Percentiles rank a stretch among this genome's conserved stretches.
phyloP scores from a whole-genome alignment of 805 yeast species.

The Pichia nanzhaoensis region DNA sequence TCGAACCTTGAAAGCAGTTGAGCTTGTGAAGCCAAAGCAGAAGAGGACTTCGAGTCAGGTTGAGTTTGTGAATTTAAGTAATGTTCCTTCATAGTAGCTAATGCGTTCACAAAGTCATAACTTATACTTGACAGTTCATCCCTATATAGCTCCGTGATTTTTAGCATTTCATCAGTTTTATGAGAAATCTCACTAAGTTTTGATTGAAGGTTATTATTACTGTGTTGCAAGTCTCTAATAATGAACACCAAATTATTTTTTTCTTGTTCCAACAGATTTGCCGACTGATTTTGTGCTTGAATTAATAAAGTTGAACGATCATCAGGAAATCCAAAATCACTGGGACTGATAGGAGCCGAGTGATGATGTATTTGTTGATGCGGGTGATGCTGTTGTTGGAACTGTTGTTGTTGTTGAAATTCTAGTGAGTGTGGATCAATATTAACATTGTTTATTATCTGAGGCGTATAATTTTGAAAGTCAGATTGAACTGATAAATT shows the following conservation, averaged over 20 bases:
- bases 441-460: neutral
- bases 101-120: conserved; percentile 44
- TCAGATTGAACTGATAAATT: neutral
- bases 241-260: neutral
- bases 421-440: neutral
- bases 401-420: conserved; percentile 3
- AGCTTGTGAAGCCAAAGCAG: conserved; percentile 5
- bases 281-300: neutral
- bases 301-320: neutral
- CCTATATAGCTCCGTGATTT: conserved; percentile 41
- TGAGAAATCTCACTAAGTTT: neutral
- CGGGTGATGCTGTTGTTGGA: conserved; percentile 11
- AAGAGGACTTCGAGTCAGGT: too few relatives aligned
- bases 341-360: conserved; percentile 6
- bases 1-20: conserved; percentile 20
- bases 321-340: neutral
- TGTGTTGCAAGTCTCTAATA: conserved; percentile 4
- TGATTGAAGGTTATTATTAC: neutral
- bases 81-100: conserved; percentile 35
- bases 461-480: neutral
- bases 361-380: conserved; percentile 6
- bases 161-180: conserved; percentile 33
- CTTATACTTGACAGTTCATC: conserved; percentile 45
- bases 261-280: conserved; percentile 6
- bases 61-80: conserved; percentile 1